phyloP scores from a whole-genome alignment of 805 yeast genomes.

The Metschnikowia arizonensis region DNA sequence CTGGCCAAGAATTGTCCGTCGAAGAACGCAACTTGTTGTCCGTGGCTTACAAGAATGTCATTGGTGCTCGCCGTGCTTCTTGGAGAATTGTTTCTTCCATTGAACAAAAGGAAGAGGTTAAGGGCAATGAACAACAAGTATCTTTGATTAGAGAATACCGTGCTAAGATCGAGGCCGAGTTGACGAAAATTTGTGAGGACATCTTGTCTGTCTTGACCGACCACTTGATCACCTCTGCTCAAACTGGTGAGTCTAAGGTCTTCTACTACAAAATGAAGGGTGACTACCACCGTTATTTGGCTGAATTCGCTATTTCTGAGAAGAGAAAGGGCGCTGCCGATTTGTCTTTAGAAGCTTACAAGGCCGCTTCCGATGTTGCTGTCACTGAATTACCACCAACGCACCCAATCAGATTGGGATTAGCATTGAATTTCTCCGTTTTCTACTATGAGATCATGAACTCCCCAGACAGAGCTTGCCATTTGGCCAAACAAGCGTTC shows the following conservation, averaged over 20 bases:
- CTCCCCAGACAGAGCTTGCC: conserved; percentile 98
- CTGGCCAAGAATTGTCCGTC: conserved; percentile 92
- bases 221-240: conserved; percentile 90
- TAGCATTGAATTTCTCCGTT: conserved; percentile 96
- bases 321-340: conserved; percentile 91
- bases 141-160: conserved; percentile 89
- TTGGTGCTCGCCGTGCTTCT: conserved; percentile 98
- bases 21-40: conserved; percentile 97
- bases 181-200: conserved; percentile 90
- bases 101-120: conserved; percentile 96
- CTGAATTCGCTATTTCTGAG: conserved; percentile 91
- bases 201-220: conserved; percentile 81
- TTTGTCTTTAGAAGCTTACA: conserved; percentile 89
- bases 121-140: conserved; percentile 91
- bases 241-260: conserved; percentile 95
- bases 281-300: conserved; percentile 98
- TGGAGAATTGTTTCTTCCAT: conserved; percentile 99
- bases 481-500: conserved; percentile 97
- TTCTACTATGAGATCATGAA: conserved; percentile 97
- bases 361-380: conserved; percentile 94
- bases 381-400: conserved; percentile 97
- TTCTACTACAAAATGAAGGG: conserved; percentile 99
- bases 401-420: conserved; percentile 96
- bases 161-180: conserved; percentile 88
- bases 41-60: conserved; percentile 96